These are phyloP conservation scores for Hypomyces rosellus DNA, from an alignment of 2,329 filamentous ascomycete genomes.

Conservation along the genomic window DNA sequence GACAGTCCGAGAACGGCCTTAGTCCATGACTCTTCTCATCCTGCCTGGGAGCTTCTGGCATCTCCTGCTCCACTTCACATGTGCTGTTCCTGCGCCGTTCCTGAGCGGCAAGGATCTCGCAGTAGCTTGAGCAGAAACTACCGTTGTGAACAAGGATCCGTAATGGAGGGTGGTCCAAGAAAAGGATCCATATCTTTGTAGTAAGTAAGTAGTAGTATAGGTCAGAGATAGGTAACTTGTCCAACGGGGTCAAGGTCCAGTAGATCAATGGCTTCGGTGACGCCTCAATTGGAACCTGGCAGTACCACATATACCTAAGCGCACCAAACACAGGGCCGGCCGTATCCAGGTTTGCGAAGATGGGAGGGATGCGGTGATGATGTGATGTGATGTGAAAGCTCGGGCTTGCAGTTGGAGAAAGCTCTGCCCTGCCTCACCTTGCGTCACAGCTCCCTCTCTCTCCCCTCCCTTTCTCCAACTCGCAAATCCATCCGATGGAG, in stretches of 20 bases:
- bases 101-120: not conserved
- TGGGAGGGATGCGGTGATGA: no score
- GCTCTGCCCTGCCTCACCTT: not conserved
- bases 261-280: no score
- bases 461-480: not conserved
- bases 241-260: no score
- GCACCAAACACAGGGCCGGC: no score
- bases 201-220: no score
- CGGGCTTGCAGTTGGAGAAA: not conserved
- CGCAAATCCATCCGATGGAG: not conserved
- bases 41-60: not conserved
- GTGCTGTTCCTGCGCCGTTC: not conserved
- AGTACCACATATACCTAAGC: no score
- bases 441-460: no score
- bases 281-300: no score
- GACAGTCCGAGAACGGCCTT: not conserved
- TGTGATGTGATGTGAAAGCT: not conserved
- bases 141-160: not conserved
- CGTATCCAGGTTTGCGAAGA: no score
- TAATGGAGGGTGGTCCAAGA: slow-evolving; percentile 2
- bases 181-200: not conserved
- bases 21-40: slow-evolving; percentile 5
- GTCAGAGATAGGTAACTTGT: no score
- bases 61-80: not conserved
- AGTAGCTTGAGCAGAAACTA: not conserved